Conservation (phyloP, 306 rosid genomes). For the Vigna trinervia region DNA sequence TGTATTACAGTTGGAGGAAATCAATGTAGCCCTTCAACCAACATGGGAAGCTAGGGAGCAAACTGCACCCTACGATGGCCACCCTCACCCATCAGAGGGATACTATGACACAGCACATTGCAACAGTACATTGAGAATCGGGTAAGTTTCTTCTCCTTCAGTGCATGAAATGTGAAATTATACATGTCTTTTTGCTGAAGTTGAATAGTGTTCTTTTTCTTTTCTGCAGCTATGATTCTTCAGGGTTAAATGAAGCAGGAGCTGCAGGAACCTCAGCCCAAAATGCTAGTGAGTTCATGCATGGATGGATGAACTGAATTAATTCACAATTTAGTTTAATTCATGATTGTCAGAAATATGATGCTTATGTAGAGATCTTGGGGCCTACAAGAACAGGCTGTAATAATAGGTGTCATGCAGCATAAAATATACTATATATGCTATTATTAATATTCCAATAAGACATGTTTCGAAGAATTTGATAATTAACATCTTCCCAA, state of each 20-base stretch:
- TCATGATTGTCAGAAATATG: neutral
- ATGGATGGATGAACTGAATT: conserved; percentile 54
- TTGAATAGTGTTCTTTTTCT: neutral
- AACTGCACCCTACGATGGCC: conserved; percentile 50
- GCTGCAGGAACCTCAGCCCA: conserved; percentile 49
- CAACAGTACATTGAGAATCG: conserved; percentile 55
- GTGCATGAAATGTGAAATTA: neutral
- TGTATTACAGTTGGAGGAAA: conserved; percentile 62
- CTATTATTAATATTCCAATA: conserved; percentile 40
- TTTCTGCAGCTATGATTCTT: conserved; percentile 45
- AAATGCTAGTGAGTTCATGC: conserved; percentile 47
- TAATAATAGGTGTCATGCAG: conserved; percentile 36
- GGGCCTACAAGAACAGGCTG: conserved; percentile 41
- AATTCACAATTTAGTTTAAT: conserved; percentile 15
- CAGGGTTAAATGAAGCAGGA: conserved; percentile 47
- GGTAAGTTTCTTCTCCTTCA: conserved; percentile 49
- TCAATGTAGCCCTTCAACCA: conserved; percentile 47
- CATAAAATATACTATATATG: neutral
- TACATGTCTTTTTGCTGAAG: neutral
- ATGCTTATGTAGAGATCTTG: conserved; percentile 30
- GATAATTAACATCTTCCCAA: neutral
- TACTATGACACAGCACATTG: conserved; percentile 52
- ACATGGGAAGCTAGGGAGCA: conserved; percentile 55
- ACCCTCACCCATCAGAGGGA: conserved; percentile 52
- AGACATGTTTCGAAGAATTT: conserved; percentile 34